Percentiles rank a stretch among this genome's conserved stretches.
phyloP scores from a whole-genome alignment of 768 basidiomycete species.

The Tulasnella sp. region DNA sequence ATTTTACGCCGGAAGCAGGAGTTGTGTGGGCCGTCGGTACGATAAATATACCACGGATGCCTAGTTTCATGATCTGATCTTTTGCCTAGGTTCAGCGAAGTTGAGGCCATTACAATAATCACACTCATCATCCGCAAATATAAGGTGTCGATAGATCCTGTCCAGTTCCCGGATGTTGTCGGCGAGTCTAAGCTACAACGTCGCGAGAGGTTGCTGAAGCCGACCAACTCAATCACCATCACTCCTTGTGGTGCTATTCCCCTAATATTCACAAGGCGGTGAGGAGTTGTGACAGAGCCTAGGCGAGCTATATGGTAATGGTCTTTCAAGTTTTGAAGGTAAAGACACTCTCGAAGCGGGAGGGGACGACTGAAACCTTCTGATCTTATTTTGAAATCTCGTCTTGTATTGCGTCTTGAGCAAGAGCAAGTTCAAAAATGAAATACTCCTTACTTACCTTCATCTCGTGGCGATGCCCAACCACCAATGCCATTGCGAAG shows the following conservation, averaged over 20 bases:
- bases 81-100: slow-evolving; percentile 5
- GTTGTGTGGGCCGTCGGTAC: slow-evolving; percentile 7
- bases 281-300: no score
- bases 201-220: slow-evolving; percentile 4
- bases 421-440: no score
- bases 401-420: no score
- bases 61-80: neutral
- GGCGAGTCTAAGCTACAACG: neutral
- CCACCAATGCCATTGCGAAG: no score
- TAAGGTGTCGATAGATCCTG: neutral
- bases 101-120: slow-evolving; percentile 5
- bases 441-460: no score
- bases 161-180: neutral
- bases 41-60: neutral
- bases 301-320: no score
- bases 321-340: no score
- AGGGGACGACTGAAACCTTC: no score
- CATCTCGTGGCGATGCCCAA: no score
- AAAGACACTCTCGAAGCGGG: no score
- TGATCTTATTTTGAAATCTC: no score
- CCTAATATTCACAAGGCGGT: slow-evolving; percentile 3
- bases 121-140: neutral
- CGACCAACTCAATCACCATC: neutral
- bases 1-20: slow-evolving; percentile 5
- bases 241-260: neutral